Evolutionary conservation across 2,329 filamentous ascomycete genomes (phyloP).

Genomic region (Fusarium pseudograminearum): DNA sequence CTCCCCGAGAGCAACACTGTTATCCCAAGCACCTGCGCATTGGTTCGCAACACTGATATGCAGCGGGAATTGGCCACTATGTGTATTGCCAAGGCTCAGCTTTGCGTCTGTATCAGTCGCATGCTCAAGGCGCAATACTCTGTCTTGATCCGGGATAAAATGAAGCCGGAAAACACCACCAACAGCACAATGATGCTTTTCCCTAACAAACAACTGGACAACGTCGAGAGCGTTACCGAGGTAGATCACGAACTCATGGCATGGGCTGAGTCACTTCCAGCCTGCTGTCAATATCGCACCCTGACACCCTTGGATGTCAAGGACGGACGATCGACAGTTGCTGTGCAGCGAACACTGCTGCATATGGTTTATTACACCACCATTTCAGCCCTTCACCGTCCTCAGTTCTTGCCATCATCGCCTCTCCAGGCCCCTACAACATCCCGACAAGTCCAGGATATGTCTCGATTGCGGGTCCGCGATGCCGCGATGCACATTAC

Average conservation of each 20-base stretch:
- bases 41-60: conserved; percentile 77
- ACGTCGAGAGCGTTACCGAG: conserved; percentile 79
- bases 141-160: conserved; percentile 85
- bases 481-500: conserved; percentile 89
- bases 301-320: conserved; percentile 67
- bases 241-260: conserved; percentile 83
- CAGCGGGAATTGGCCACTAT: conserved; percentile 85
- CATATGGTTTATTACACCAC: conserved; percentile 97
- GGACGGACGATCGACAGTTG: conserved; percentile 69
- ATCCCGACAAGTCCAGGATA: conserved; percentile 79
- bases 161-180: conserved; percentile 80
- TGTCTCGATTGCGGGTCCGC: conserved; percentile 84
- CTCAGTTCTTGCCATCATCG: conserved; percentile 85
- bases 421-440: conserved; percentile 64
- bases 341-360: conserved; percentile 83
- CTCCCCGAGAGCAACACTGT: conserved; percentile 76
- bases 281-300: conserved; percentile 75
- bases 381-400: conserved; percentile 88
- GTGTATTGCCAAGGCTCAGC: conserved; percentile 91
- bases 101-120: conserved; percentile 89
- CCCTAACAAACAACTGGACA: conserved; percentile 87
- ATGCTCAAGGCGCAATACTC: conserved; percentile 94
- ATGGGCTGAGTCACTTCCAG: conserved; percentile 80
- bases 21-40: conserved; percentile 75
- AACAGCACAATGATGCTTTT: conserved; percentile 88